A percentile compares a stretch with the other conserved stretches of the same genome.
phyloP scores from a whole-genome alignment of 2,329 filamentous ascomycete species.

The Balansia obtecta region DNA sequence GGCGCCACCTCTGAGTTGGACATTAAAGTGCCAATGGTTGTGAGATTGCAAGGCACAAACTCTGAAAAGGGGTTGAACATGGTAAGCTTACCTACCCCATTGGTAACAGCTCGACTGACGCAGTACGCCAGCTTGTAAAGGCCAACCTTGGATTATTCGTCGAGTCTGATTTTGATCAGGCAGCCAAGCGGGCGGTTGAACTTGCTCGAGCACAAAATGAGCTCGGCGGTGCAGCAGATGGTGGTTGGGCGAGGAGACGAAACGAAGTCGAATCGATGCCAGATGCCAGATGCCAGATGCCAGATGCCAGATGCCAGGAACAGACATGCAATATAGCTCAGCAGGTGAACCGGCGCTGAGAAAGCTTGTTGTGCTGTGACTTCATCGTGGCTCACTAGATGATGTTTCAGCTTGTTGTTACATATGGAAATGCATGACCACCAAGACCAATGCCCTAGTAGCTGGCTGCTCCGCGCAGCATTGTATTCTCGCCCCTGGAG shows the following conservation, averaged over 20 bases:
- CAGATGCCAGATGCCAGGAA: too few species aligned
- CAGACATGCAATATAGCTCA: too few species aligned
- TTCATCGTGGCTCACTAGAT: too few species aligned
- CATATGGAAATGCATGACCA: too few species aligned
- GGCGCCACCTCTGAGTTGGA: constrained; percentile 25
- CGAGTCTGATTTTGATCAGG: constrained; percentile 26
- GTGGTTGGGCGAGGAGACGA: background rate
- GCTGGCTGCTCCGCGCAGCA: too few species aligned
- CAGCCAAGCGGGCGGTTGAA: constrained; percentile 21
- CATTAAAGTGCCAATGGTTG: constrained; percentile 30
- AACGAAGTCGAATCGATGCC: too few species aligned
- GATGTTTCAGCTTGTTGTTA: too few species aligned
- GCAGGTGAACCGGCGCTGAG: too few species aligned
- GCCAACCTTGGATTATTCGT: constrained; percentile 24
- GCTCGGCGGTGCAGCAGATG: background rate
- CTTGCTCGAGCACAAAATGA: constrained; percentile 10
- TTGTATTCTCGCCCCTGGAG: too few species aligned
- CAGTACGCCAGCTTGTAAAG: constrained; percentile 19
- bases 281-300: too few species aligned
- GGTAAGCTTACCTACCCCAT: constrained; percentile 13
- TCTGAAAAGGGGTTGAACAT: constrained; percentile 26
- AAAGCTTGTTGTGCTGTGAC: too few species aligned
- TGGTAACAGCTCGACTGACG: background rate
- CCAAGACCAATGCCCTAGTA: too few species aligned
- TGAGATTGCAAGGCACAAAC: constrained; percentile 35